phyloP scores from a whole-genome alignment of 73 alveolate genomes.

The Halteria grandinella region DNA sequence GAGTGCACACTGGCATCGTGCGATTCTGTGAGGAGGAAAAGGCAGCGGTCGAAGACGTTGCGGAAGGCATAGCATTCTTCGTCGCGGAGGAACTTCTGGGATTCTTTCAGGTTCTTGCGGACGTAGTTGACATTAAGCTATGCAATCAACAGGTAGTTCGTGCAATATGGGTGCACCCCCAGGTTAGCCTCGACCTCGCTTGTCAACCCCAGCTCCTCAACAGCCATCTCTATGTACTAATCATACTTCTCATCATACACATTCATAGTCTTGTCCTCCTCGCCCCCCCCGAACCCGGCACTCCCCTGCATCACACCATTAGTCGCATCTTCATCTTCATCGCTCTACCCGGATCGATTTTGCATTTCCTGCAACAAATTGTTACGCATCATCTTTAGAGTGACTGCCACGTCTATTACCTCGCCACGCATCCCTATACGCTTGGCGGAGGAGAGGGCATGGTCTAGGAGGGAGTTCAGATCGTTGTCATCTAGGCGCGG shows the following conservation, averaged over 20 bases:
- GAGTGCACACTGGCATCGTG: neutral
- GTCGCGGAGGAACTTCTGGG: constrained; percentile 38
- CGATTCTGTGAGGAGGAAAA: constrained; percentile 12
- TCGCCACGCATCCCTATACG: constrained; percentile 61
- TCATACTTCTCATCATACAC: constrained; percentile 50
- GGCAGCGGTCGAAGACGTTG: constrained; percentile 50
- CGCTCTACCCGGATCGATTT: constrained; percentile 18
- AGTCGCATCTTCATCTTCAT: constrained; percentile 15
- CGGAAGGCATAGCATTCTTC: constrained; percentile 57
- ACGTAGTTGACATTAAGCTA: constrained; percentile 42
- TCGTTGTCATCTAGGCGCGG: constrained; percentile 49
- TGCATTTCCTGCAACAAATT: constrained; percentile 46
- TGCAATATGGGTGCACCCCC: constrained; percentile 32
- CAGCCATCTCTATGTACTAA: constrained; percentile 4
- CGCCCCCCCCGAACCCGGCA: neutral
- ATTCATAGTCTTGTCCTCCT: constrained; percentile 47
- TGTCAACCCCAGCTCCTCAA: constrained; percentile 56
- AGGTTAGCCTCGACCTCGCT: constrained; percentile 52
- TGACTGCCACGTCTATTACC: constrained; percentile 33
- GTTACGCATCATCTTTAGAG: constrained; percentile 50
- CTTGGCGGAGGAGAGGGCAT: constrained; percentile 30
- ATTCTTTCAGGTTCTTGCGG: constrained; percentile 42
- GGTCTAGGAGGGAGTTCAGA: constrained; percentile 33
- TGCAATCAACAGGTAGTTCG: constrained; percentile 34
- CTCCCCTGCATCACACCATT: neutral